Base-by-base conservation (phyloP, 805 yeast species). In the Candida berthetii region DNA sequence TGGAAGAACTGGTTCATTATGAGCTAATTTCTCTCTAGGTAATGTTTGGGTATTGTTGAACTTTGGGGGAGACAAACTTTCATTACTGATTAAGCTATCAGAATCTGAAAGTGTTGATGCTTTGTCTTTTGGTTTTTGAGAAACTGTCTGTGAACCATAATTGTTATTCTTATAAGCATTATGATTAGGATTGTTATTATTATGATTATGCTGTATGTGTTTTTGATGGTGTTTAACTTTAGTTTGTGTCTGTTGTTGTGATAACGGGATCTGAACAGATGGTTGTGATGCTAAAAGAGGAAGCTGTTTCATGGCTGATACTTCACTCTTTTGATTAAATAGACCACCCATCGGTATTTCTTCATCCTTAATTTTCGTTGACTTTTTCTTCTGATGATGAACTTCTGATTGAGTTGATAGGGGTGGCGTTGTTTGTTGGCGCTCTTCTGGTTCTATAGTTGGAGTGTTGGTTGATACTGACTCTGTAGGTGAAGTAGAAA, bases 1-100 rank as follows among this genome's bases (percentile, higher is more conserved):
- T 10, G 29, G 29, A 11, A 27, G n/a, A 4, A 13, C n/a, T 11
- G 29, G 31, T 24, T n/a, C 19, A 10, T 4, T 10, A 17, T 4
- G 17, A 10, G 24, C 3, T 14, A 11, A 15, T 17, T 54, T 50
- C 5, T 52, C 54, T 3, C 54, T 52, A 14, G 58, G 58, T 15
- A 54, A 41, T 0, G 49, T 38, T 35, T 55, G 57, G 13, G 58
- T 49, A 34, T 53, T 53, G 37, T 53, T 52, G 1, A 55, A 29
- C 32, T 48, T 52, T 35, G 61, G 61, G 4, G 61, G 59, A 7
- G 61, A 49, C 6, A 55, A 36, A 32, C 57, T 50, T 35, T 56
- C 61, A 35, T 45, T 51, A 36, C 54, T 49, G 3, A 47, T 38
- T 5, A 53, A 42, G 16, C 53, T 50, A 22, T 55, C 59, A 9